Conservation (phyloP, 306 rosid genomes). For the Myrica gale region DNA sequence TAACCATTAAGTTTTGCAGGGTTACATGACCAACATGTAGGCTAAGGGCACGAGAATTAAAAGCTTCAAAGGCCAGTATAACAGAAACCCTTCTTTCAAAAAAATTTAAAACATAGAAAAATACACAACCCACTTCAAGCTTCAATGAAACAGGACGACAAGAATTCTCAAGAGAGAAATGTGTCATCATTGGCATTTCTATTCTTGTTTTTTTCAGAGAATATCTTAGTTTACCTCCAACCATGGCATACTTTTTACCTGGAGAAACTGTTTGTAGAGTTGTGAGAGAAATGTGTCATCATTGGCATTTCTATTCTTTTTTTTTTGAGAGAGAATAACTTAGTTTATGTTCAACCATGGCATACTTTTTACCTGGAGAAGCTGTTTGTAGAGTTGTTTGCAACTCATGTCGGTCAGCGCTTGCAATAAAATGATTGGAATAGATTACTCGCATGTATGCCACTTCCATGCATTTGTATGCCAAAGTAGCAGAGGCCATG, state of each 20-base stretch:
- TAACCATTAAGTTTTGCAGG: no score
- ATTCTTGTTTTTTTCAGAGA: neutral
- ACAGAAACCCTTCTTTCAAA: no score
- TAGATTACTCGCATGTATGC: constrained; percentile 5
- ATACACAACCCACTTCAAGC: no score
- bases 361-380: constrained; percentile 11
- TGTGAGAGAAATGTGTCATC: neutral
- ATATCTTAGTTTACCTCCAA: neutral
- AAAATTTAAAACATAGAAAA: no score
- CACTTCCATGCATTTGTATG: constrained; percentile 15
- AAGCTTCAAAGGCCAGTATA: no score
- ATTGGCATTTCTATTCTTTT: neutral
- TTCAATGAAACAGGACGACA: no score
- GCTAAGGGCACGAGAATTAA: no score
- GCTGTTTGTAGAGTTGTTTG: neutral
- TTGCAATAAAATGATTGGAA: neutral
- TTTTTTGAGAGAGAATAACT: neutral
- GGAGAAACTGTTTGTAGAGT: constrained; percentile 13
- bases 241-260: constrained; percentile 3
- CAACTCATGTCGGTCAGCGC: neutral
- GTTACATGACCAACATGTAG: no score
- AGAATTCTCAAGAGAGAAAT: neutral
- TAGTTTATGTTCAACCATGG: neutral
- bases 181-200: neutral
- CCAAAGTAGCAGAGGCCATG: constrained; percentile 2